phyloP scores from a whole-genome alignment of 2,329 filamentous ascomycete species.

The Fusarium pseudocircinatum region DNA sequence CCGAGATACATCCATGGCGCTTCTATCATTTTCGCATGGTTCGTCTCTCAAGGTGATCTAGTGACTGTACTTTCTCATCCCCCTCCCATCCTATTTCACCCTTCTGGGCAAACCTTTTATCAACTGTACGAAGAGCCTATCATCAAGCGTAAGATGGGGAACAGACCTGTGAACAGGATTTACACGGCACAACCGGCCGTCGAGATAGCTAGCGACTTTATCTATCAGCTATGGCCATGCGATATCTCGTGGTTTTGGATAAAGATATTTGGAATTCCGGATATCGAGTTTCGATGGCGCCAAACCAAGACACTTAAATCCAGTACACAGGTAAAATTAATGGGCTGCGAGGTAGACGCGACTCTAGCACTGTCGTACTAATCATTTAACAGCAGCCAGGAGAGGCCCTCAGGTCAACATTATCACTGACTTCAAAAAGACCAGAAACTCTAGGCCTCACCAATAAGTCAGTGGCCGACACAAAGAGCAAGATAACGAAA shows the following conservation, averaged over 20 bases:
- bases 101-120: constrained; percentile 12
- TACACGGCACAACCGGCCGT: constrained; percentile 2
- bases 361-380: too few relatives aligned
- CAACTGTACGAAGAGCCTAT: constrained; percentile 32
- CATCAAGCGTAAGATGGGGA: constrained; percentile 15
- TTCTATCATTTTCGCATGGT: constrained; percentile 30
- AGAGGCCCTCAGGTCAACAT: too few relatives aligned
- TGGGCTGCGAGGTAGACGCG: too few relatives aligned
- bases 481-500: not conserved
- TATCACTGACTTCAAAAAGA: not conserved
- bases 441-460: not conserved
- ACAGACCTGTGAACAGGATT: constrained; percentile 5
- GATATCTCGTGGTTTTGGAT: constrained; percentile 13
- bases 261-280: not conserved
- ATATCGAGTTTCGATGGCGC: not conserved
- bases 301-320: not conserved
- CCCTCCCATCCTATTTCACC: constrained; percentile 28
- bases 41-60: constrained; percentile 6
- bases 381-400: too few relatives aligned
- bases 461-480: not conserved
- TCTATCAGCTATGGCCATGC: constrained; percentile 29
- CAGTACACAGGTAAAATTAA: not conserved
- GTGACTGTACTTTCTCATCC: constrained; percentile 27
- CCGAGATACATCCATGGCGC: constrained; percentile 30
- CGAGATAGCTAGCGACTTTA: not conserved